A percentile compares a stretch with the other conserved stretches of the same genome.
Conservation (phyloP, 2,329 filamentous ascomycete genomes). For the Periglandula ipomoeae region DNA sequence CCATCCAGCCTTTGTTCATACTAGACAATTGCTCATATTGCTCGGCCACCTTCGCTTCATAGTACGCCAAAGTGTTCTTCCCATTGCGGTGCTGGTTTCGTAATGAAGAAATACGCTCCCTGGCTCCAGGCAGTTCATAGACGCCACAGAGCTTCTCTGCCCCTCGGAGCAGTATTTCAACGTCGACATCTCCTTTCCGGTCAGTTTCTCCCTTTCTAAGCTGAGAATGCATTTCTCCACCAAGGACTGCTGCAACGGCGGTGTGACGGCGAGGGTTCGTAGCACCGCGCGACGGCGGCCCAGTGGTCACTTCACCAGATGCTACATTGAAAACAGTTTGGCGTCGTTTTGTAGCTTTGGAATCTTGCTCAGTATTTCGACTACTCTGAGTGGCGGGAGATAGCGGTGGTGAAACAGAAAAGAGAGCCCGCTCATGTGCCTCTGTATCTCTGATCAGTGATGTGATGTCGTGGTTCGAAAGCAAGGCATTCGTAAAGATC, state of each 20-base stretch:
- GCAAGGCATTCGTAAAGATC: slow-evolving; percentile 88
- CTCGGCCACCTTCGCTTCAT: slow-evolving; percentile 70
- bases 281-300: slow-evolving; percentile 33
- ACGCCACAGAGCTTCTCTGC: slow-evolving; percentile 86
- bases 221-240: slow-evolving; percentile 75
- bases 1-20: slow-evolving; percentile 58
- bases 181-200: slow-evolving; percentile 63
- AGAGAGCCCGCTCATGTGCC: slow-evolving; percentile 85
- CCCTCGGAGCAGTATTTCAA: slow-evolving; percentile 74
- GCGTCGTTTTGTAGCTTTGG: slow-evolving; percentile 35
- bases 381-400: slow-evolving; percentile 35
- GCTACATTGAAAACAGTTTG: slow-evolving; percentile 60
- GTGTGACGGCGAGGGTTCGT: slow-evolving; percentile 60
- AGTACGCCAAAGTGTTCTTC: slow-evolving; percentile 64
- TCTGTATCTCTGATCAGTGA: slow-evolving; percentile 92
- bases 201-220: slow-evolving; percentile 51
- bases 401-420: slow-evolving; percentile 75
- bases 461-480: slow-evolving; percentile 85
- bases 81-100: slow-evolving; percentile 64
- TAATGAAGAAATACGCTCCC: slow-evolving; percentile 65
- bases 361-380: slow-evolving; percentile 27
- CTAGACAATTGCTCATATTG: slow-evolving; percentile 65
- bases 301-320: slow-evolving; percentile 52
- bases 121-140: slow-evolving; percentile 72
- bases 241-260: slow-evolving; percentile 82